A percentile compares a stretch with the other conserved stretches of the same genome.
These are phyloP conservation scores for Trypanosoma brucei DNA, from an alignment of 208 protist species.

Conservation along the genomic window DNA sequence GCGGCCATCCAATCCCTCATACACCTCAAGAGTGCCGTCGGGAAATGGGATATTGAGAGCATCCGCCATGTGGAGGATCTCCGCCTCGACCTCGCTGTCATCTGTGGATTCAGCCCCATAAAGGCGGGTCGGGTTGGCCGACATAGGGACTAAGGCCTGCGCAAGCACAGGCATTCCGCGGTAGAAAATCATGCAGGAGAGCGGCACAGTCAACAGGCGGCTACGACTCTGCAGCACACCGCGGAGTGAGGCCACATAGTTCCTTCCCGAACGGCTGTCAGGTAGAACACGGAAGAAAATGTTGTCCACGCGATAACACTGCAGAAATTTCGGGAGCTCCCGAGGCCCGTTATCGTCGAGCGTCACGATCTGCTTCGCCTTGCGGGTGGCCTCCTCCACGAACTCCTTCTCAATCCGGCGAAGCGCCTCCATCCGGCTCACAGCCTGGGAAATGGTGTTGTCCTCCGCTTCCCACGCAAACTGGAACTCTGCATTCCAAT, in stretches of 20 bases:
- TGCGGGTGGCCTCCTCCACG: constrained; percentile 37
- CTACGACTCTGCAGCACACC: constrained; percentile 70
- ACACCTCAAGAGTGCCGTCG: constrained; percentile 61
- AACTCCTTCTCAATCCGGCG: constrained; percentile 54
- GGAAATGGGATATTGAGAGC: constrained; percentile 70
- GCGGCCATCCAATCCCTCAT: constrained; percentile 73
- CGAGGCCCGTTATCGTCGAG: constrained; percentile 70
- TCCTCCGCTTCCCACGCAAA: constrained; percentile 76
- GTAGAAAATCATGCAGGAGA: constrained; percentile 81
- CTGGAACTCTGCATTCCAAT: constrained; percentile 88
- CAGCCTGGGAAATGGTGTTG: constrained; percentile 47
- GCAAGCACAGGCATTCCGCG: constrained; percentile 84
- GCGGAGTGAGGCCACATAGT: constrained; percentile 77
- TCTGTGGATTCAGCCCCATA: constrained; percentile 58
- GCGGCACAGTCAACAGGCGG: constrained; percentile 67
- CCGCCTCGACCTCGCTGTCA: constrained; percentile 66
- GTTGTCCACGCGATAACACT: constrained; percentile 81
- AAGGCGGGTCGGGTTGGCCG: constrained; percentile 40
- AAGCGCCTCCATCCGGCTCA: constrained; percentile 37
- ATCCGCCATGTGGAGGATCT: constrained; percentile 68
- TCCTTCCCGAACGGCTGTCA: constrained; percentile 75
- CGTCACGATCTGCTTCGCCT: constrained; percentile 69
- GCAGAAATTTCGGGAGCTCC: constrained; percentile 68
- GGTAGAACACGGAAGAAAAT: constrained; percentile 86
- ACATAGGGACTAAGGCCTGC: constrained; percentile 83